Conservation (phyloP, 2,329 filamentous ascomycete genomes). For the Colletotrichum cereale region DNA sequence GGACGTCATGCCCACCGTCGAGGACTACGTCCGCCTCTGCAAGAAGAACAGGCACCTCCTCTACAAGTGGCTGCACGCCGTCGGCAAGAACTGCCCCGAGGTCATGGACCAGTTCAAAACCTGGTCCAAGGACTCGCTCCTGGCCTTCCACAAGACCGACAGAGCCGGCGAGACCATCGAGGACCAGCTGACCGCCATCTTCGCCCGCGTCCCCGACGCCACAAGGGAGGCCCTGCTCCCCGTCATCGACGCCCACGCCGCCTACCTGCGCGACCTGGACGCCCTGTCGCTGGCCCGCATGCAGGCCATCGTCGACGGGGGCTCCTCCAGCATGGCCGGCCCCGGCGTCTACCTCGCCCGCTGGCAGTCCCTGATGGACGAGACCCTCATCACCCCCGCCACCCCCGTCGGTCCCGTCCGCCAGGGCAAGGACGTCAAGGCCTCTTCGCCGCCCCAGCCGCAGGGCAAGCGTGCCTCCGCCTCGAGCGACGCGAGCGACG, state of each 20-base stretch:
- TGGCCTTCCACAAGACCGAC: constrained; percentile 62
- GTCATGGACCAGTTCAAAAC: constrained; percentile 70
- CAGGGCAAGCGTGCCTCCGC: constrained; percentile 58
- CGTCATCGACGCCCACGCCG: constrained; percentile 70
- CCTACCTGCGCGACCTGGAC: constrained; percentile 70
- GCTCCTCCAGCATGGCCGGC: constrained; percentile 58
- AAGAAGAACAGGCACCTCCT: constrained; percentile 72
- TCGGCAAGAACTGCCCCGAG: constrained; percentile 76
- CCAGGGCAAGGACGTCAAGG: constrained; percentile 64
- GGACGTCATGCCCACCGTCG: constrained; percentile 66
- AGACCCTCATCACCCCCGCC: constrained; percentile 76
- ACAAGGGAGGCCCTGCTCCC: constrained; percentile 60
- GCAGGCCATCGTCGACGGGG: constrained; percentile 65
- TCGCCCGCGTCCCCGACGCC: constrained; percentile 58
- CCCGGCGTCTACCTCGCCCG: constrained; percentile 79
- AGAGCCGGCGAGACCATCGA: constrained; percentile 50
- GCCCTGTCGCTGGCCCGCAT: constrained; percentile 66
- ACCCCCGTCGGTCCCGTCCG: constrained; percentile 65
- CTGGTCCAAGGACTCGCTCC: constrained; percentile 70
- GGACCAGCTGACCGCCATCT: constrained; percentile 56
- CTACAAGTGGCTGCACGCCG: constrained; percentile 79
- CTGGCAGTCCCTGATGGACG: constrained; percentile 79
- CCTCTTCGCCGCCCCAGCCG: constrained; percentile 52
- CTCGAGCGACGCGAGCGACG: constrained; percentile 45
- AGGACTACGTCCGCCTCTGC: constrained; percentile 78